Percentiles rank a stretch among this genome's conserved stretches.
Evolutionary conservation across 1,139 yeast species (phyloP).

Genomic region (Saccharomycopsis crataegensis): DNA sequence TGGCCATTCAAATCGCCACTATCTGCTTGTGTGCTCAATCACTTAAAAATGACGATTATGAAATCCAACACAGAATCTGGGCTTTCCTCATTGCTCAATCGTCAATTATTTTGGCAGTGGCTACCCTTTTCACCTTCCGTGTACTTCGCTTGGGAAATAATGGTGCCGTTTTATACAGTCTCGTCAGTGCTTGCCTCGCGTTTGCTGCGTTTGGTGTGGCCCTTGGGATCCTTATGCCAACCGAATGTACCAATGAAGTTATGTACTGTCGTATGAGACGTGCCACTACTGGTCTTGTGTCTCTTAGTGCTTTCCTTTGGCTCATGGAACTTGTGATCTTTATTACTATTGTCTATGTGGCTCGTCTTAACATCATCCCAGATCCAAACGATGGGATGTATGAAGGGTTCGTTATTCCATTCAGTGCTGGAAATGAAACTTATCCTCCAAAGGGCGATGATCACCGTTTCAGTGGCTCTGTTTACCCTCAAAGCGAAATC

Average conservation of each 20-base stretch:
- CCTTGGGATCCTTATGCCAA: slow-evolving; percentile 12
- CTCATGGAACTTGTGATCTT: slow-evolving; percentile 17
- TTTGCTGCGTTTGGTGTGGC: slow-evolving; percentile 19
- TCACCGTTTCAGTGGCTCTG: not conserved
- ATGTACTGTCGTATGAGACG: slow-evolving; percentile 16
- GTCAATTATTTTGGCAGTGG: slow-evolving; percentile 15
- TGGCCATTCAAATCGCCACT: slow-evolving; percentile 12
- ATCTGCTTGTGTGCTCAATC: slow-evolving; percentile 12
- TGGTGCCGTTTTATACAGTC: slow-evolving; percentile 15
- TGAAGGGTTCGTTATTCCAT: not conserved
- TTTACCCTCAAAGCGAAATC: not conserved
- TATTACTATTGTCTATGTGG: slow-evolving; percentile 18
- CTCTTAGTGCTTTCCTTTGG: slow-evolving; percentile 19
- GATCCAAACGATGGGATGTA: slow-evolving; percentile 3
- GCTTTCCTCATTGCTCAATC: slow-evolving; percentile 18
- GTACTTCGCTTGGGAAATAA: slow-evolving; percentile 12
- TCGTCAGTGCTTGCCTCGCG: slow-evolving; percentile 8
- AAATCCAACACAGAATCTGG: slow-evolving; percentile 14
- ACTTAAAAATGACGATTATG: slow-evolving; percentile 11
- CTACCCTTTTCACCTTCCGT: slow-evolving; percentile 13
- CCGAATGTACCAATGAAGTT: slow-evolving; percentile 7
- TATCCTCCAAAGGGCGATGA: not conserved
- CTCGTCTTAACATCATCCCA: slow-evolving; percentile 15
- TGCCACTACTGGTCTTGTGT: slow-evolving; percentile 19
- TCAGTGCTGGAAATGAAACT: not conserved